Conservation (phyloP, 2,329 filamentous ascomycete genomes). For the Exophiala sp. region DNA sequence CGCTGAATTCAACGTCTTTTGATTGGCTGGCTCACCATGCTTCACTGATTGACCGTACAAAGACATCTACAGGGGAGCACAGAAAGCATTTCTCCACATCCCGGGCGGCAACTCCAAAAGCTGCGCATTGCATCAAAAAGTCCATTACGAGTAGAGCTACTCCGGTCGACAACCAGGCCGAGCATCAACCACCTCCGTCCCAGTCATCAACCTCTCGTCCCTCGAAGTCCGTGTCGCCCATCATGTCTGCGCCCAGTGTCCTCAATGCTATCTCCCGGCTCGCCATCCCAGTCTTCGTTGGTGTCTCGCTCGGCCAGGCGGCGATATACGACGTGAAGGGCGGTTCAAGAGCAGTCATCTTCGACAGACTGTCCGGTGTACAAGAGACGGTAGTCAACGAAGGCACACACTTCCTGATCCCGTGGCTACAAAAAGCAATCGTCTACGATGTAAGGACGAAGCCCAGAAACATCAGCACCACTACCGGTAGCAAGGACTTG, state of each 20-base stretch:
- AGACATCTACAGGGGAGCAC: not conserved
- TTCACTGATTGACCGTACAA: not conserved
- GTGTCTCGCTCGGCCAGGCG: conserved; percentile 64
- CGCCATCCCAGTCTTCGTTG: conserved; percentile 71
- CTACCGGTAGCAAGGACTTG: conserved; percentile 96
- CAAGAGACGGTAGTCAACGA: conserved; percentile 91
- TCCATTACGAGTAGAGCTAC: conserved; percentile 5
- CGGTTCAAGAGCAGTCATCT: conserved; percentile 92
- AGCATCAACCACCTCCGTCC: not conserved
- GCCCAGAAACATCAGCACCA: conserved; percentile 95
- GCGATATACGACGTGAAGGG: conserved; percentile 97
- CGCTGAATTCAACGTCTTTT: not conserved
- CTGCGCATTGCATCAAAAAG: not conserved
- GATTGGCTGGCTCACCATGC: not conserved
- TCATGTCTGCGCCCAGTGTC: conserved; percentile 38
- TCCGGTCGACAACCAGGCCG: not conserved
- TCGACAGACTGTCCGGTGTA: conserved; percentile 88
- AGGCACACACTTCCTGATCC: conserved; percentile 93
- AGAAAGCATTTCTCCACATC: not conserved
- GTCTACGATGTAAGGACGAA: conserved; percentile 97
- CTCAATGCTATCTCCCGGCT: conserved; percentile 63
- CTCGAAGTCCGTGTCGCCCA: not conserved
- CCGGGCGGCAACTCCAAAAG: not conserved
- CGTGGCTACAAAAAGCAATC: conserved; percentile 92
- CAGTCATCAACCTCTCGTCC: not conserved